Evolutionary conservation across 768 basidiomycete genomes (phyloP), one percentile per base, ranked within the genome.

Genomic region (Kwoniella heveanensis): DNA sequence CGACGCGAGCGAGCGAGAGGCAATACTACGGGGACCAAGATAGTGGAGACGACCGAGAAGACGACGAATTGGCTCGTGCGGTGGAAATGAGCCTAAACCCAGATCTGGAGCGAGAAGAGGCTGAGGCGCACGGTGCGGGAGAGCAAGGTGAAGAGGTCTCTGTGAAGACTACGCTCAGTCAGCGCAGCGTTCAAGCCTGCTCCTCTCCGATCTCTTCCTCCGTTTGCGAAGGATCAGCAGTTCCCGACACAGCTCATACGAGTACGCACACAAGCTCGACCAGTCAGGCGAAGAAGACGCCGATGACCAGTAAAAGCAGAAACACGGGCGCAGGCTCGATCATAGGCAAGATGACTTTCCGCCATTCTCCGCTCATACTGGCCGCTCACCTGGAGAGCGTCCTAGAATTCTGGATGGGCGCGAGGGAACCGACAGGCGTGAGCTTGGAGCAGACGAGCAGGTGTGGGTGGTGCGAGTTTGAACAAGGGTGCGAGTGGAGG

Each of bases 401-500:
- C 0, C 77, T 92, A 1, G 77, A 83, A 54, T 93, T 89, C 86
- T 95, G 92, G 92, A 80, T 83, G 61, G 90, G 91, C 0, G 69
- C 82, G 56, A 83, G 92, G 44, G 81, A 83, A 29, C 86, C 92
- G 0, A 77, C 79, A n/a, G 92, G 92, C 0, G 92, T 93, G 0
- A 82, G 83, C 1, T 29, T 88, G 22, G 80, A 83, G 48, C 82
- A 88, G 54, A 81, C 87, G 2, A 71, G 83, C 59, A 83, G 91
- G 54, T 92, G 91, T 83, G 81, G 81, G 86, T 91, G 77, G 15
- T 92, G 90, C 72, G 90, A 91, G 79, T 92, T 91, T 73, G 80
- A 80, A 30, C 80, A 83, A 2, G 87, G 85, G 13, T 93, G 91
- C 71, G 91, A 93, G 80, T 93, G 91, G 91, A 83, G 90, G 73